Base-by-base conservation (phyloP, 495 filamentous ascomycete species). In the Daldinia caldariorum region DNA sequence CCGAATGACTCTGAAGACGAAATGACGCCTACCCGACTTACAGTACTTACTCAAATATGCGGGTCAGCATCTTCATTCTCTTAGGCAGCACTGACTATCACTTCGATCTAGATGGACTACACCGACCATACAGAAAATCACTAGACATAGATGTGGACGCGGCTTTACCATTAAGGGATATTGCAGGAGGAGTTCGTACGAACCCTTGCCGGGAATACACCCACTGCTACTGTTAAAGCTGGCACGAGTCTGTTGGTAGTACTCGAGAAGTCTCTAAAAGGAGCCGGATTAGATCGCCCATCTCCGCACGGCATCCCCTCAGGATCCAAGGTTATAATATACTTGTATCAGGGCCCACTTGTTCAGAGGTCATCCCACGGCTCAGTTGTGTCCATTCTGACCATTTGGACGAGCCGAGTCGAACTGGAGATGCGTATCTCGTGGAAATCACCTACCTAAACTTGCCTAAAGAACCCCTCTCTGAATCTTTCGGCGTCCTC, bases 401-500 rank as follows among this genome's bases (percentile, higher is more conserved):
- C 29, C 29, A 53, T 31, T 53, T 53, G 49, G 49, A 47, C 49
- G 57, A 59, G 51, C 49, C 63, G 51, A 67, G 61, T 71, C 58
- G 64, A 51, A 45, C 58, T 58, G 34, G 34, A 60, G 49, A 41
- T 59, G 53, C 66, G 16, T 59, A 58, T 41, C 66, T 67, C 62
- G 66, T 65, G 66, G 56, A 65, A 65, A 68, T 67, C 66, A 51
- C 62, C 67, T 43, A 59, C 56, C 56, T 29, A 59, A 58, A 60
- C 62, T 65, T 43, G 45, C 56, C 56, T 29, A 59, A 58, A 60
- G 38, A 20, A 13, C 60, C 49, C 64, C 61, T 54, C 64, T 61
- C 55, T 64, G 63, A 68, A 20, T 61, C 70, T 47, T 68, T 66
- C 70, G 65, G 63, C 75, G 66, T 66, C 32, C 67, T 70, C 70